These are phyloP conservation scores for Cucumis sativus DNA, from an alignment of 306 rosid genomes.

Conservation along the genomic window Cucumber_9930_V3 NC_026656.2:22296001-22296500, in stretches of 20 bases:
- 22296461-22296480: slow-evolving; percentile 25
- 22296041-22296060: background rate
- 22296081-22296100: background rate
- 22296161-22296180: background rate
- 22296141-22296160: no score
- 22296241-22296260: no score
- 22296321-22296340: background rate
- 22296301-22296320: background rate
- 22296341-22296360: background rate
- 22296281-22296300: background rate
- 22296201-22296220: background rate
- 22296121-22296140: background rate
- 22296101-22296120: background rate
- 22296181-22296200: background rate
- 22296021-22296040: no score
- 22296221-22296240: background rate
- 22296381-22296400: background rate
- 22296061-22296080: background rate
- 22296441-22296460: slow-evolving; percentile 21
- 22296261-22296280: background rate
- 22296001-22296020: no score
- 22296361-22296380: background rate
- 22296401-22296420: background rate
- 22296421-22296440: background rate
- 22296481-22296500: slow-evolving; percentile 22